Evolutionary conservation across 306 rosid species (phyloP), one percentile per base, ranked within the genome.

Genomic region (Lagenaria siceraria): DNA sequence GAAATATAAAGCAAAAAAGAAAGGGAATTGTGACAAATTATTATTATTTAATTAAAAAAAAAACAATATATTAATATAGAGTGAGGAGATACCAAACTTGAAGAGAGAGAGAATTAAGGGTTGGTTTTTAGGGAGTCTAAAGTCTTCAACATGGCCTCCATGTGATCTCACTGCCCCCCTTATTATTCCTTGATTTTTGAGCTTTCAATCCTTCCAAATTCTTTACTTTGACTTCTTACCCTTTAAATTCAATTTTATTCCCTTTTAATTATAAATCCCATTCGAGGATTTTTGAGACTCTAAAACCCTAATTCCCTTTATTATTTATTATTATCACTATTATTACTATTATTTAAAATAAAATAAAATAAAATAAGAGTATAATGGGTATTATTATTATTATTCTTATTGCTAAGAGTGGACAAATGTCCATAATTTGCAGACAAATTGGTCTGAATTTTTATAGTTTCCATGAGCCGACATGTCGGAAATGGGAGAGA

Each of bases 401-500:
- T 51, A 51, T 5, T 15, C 7, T 51, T 51, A 51, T 42, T 6
- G 76, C 43, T 8, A 40, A 24, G 3, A 42, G n/a, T 69, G n/a
- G 55, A 70, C 38, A 70, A 70, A 70, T 70, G 75, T 70, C 8
- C 75, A 24, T 69, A 22, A 1, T 46, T 71, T 71, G 55, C 76
- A 43, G 76, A 72, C 76, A 72, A 48, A 27, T 48, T 49, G 76
- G 59, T 72, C 59, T 72, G 59, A 49, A 48, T 14, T 72, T 71
- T 72, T 52, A 72, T 49, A 27, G 58, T 72, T 72, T 51, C 76
- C 60, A 72, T 48, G 59, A 72, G 76, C 76, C 76, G 76, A 72
- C 76, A 14, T 48, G 76, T 72, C 76, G 76, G 76, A 72, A 72
- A 25, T 72, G 59, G 59, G 36, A 72, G 25, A 72, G 42, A 72